A percentile compares a stretch with the other conserved stretches of the same genome.
These are phyloP conservation scores for Akanthomyces dipterigenus DNA, from an alignment of 2,329 filamentous ascomycete species.

Conservation along the genomic window DNA sequence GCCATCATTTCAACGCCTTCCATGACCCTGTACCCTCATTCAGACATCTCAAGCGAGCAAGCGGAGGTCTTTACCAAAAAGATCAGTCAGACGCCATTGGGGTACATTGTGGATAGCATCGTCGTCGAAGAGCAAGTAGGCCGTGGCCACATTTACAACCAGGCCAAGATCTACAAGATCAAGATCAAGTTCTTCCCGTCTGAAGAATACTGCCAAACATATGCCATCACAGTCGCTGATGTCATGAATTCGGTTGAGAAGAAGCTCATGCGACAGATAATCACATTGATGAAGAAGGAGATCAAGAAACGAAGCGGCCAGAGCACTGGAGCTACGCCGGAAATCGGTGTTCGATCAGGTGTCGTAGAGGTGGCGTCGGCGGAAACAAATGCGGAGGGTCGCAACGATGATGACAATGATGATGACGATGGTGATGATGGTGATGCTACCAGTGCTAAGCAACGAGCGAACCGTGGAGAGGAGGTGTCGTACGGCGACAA, in stretches of 20 bases:
- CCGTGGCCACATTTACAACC: conserved; percentile 56
- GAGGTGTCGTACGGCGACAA: conserved; percentile 86
- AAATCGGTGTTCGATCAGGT: conserved; percentile 54
- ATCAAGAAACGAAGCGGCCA: conserved; percentile 64
- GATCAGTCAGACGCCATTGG: conserved; percentile 78
- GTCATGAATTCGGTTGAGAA: conserved; percentile 74
- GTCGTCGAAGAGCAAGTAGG: conserved; percentile 75
- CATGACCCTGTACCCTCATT: conserved; percentile 76
- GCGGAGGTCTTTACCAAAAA: conserved; percentile 81
- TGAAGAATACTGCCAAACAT: conserved; percentile 76
- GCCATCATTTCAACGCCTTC: conserved; percentile 81
- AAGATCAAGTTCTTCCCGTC: conserved; percentile 77
- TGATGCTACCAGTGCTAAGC: conserved; percentile 69
- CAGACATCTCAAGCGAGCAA: conserved; percentile 61
- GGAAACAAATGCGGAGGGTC: neutral
- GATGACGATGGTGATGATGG: conserved; percentile 70
- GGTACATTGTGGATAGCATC: conserved; percentile 76
- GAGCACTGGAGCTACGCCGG: conserved; percentile 65
- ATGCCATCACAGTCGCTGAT: conserved; percentile 73
- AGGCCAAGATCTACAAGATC: conserved; percentile 82
- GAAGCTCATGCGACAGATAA: conserved; percentile 67
- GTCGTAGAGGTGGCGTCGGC: conserved; percentile 42
- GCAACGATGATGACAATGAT: conserved; percentile 41
- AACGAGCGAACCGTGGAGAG: conserved; percentile 68
- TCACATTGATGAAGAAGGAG: conserved; percentile 65